These are phyloP conservation scores for Pseudovirgaria hyperparasitica DNA, from an alignment of 2,329 filamentous ascomycete genomes.

Conservation along the genomic window DNA sequence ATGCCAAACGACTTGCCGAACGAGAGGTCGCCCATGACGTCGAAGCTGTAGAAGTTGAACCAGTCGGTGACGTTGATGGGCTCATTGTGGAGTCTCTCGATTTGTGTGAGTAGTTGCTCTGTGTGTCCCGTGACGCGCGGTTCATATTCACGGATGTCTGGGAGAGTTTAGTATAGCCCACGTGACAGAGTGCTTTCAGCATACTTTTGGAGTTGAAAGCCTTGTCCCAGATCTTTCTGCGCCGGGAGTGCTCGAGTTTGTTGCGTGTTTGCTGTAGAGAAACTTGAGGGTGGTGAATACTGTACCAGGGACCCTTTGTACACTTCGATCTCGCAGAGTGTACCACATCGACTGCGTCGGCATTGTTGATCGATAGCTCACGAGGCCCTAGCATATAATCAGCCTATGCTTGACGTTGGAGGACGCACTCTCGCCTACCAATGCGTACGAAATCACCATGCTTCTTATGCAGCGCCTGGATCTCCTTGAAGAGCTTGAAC, in stretches of 20 bases:
- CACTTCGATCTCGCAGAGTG: constrained; percentile 18
- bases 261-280: constrained; percentile 17
- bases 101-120: constrained; percentile 11
- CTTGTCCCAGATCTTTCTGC: constrained; percentile 18
- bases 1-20: constrained; percentile 30
- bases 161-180: neutral
- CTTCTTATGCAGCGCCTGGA: constrained; percentile 13
- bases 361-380: constrained; percentile 17
- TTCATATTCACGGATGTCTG: constrained; percentile 22
- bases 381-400: constrained; percentile 11
- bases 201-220: constrained; percentile 16
- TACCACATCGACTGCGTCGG: constrained; percentile 16
- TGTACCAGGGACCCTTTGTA: constrained; percentile 17
- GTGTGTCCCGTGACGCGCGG: constrained; percentile 19
- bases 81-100: constrained; percentile 11
- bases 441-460: constrained; percentile 22
- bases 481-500: constrained; percentile 14
- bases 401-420: neutral
- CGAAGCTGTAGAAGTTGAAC: constrained; percentile 32
- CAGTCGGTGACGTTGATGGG: constrained; percentile 17
- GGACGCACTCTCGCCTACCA: constrained; percentile 7
- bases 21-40: constrained; percentile 36
- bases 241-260: constrained; percentile 16
- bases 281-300: constrained; percentile 7
- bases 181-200: neutral